These are phyloP conservation scores for Ilex asprella DNA, from an alignment of 257 asterid genomes.

Conservation along the genomic window DNA sequence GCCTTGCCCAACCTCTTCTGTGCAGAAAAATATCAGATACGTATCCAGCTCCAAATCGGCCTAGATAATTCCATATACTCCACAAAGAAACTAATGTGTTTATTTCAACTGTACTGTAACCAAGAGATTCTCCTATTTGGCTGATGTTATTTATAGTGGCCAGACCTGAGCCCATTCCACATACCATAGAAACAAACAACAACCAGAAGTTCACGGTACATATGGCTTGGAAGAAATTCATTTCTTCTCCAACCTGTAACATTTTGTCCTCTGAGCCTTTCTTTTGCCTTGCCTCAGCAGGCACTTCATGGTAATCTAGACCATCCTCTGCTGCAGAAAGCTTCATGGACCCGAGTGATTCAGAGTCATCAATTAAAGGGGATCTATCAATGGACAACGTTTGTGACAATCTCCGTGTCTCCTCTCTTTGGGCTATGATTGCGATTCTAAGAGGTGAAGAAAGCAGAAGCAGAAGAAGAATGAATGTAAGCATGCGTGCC, in stretches of 20 bases:
- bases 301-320: slow-evolving; percentile 5
- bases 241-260: slow-evolving; percentile 23
- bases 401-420: slow-evolving; percentile 6
- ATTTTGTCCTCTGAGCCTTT: slow-evolving; percentile 21
- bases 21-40: slow-evolving; percentile 54
- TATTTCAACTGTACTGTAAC: slow-evolving; percentile 52
- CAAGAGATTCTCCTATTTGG: slow-evolving; percentile 96
- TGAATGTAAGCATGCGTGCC: slow-evolving; percentile 34
- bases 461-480: slow-evolving; percentile 52
- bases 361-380: slow-evolving; percentile 33
- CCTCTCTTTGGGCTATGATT: slow-evolving; percentile 32
- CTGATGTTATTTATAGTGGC: slow-evolving; percentile 86
- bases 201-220: slow-evolving; percentile 70
- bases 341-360: slow-evolving; percentile 7
- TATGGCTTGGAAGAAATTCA: slow-evolving; percentile 58
- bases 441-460: slow-evolving; percentile 50
- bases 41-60: slow-evolving; percentile 87
- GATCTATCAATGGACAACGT: slow-evolving; percentile 18
- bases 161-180: slow-evolving; percentile 95
- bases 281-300: slow-evolving; percentile 8
- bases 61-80: slow-evolving; percentile 96
- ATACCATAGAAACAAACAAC: slow-evolving; percentile 64
- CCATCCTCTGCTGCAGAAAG: slow-evolving; percentile 7
- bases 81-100: slow-evolving; percentile 79
- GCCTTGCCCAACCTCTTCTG: slow-evolving; percentile 68